A percentile compares a stretch with the other conserved stretches of the same genome.
Conservation (phyloP, 2,329 filamentous ascomycete species). For the Tolypocladium ophioglossoides region DNA sequence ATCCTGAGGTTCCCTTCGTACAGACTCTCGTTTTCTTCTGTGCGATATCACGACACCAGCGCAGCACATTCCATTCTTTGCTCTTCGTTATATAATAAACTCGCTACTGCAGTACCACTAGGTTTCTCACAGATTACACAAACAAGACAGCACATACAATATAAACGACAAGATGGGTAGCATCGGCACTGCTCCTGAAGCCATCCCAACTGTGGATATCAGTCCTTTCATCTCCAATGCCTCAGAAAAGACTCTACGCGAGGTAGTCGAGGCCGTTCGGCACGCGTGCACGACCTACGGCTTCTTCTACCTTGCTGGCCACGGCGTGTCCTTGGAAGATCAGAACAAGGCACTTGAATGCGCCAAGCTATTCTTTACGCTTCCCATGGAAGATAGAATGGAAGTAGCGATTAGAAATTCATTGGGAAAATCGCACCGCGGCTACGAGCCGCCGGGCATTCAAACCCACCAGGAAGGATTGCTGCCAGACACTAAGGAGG, state of each 20-base stretch:
- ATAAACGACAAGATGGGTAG: slow-evolving; percentile 1
- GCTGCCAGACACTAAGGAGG: slow-evolving; percentile 12
- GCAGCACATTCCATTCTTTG: too few species aligned
- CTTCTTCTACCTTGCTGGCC: slow-evolving; percentile 20
- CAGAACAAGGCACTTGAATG: slow-evolving; percentile 10
- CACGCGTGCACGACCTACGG: slow-evolving; percentile 17
- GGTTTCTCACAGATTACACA: background rate
- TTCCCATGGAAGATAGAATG: slow-evolving; percentile 14
- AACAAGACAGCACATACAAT: background rate
- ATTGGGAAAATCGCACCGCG: slow-evolving; percentile 15
- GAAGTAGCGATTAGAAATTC: slow-evolving; percentile 15
- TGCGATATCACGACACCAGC: too few species aligned
- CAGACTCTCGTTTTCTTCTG: too few species aligned
- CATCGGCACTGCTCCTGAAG: background rate
- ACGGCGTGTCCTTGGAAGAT: slow-evolving; percentile 13
- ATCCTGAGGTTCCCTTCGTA: too few species aligned
- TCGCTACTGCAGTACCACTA: background rate
- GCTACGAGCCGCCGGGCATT: slow-evolving; percentile 16
- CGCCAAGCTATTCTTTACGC: slow-evolving; percentile 14
- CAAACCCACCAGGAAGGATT: slow-evolving; percentile 17
- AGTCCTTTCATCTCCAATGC: slow-evolving; percentile 12
- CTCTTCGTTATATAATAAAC: background rate
- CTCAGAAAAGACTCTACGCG: slow-evolving; percentile 7
- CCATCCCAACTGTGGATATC: slow-evolving; percentile 18
- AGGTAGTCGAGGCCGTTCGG: slow-evolving; percentile 14